Conservation (phyloP, 2,329 filamentous ascomycete species). For the Penicillium freii region DNA sequence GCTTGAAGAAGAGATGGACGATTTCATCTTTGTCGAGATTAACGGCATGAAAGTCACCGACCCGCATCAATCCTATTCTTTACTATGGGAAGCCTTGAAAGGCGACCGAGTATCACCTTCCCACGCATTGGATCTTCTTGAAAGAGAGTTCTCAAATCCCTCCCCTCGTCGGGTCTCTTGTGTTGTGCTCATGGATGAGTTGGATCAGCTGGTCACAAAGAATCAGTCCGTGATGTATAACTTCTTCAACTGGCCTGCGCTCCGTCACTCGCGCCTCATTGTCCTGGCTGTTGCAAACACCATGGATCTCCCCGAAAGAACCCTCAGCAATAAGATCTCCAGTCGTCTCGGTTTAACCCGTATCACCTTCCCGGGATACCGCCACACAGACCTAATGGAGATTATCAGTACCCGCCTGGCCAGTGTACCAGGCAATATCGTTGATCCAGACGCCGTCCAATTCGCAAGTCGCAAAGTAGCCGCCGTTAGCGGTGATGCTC, state of each 20-base stretch:
- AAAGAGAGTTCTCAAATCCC: constrained; percentile 88
- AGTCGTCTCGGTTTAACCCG: constrained; percentile 84
- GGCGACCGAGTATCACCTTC: constrained; percentile 88
- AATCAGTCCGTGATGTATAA: constrained; percentile 99
- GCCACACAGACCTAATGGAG: constrained; percentile 92
- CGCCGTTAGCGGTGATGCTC: constrained; percentile 89
- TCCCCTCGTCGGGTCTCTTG: constrained; percentile 89
- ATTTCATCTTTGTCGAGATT: constrained; percentile 99
- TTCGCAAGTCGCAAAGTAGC: constrained; percentile 97
- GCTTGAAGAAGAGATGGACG: constrained; percentile 84
- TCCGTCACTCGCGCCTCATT: constrained; percentile 87
- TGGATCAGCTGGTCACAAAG: constrained; percentile 95
- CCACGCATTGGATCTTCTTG: constrained; percentile 85
- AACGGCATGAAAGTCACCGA: constrained; percentile 99
- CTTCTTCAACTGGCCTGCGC: constrained; percentile 98
- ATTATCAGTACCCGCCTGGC: constrained; percentile 94
- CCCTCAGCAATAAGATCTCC: constrained; percentile 96
- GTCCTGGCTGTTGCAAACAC: constrained; percentile 97
- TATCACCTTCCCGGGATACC: constrained; percentile 97
- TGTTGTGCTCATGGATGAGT: constrained; percentile 96
- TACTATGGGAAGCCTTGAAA: constrained; percentile 94
- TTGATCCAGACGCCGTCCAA: constrained; percentile 89
- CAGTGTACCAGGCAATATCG: constrained; percentile 82
- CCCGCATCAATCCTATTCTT: constrained; percentile 89
- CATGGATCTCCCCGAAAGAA: constrained; percentile 96